phyloP scores from a whole-genome alignment of 345 rosid genomes.

The sweet orange (Citrus sinensis) region DNA sequence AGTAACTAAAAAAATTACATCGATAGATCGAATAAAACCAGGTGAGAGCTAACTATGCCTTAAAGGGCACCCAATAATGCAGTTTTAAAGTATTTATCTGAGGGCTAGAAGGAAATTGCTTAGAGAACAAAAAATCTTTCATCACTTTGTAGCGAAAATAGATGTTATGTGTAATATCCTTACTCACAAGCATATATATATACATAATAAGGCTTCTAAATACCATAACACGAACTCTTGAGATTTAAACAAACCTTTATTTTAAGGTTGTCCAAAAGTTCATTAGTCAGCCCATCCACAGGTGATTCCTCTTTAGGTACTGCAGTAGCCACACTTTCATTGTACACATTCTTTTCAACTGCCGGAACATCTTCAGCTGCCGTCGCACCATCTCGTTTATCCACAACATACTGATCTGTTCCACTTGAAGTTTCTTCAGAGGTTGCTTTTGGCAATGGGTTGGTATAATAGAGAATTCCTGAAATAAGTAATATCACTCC shows the following conservation, averaged over 20 bases:
- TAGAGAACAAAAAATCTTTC: not conserved
- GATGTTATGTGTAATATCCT: not conserved
- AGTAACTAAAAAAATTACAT: not conserved
- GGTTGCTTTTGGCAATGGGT: slow-evolving; percentile 43
- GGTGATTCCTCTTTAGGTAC: slow-evolving; percentile 30
- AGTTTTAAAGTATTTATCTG: not conserved
- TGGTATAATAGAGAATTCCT: slow-evolving; percentile 30
- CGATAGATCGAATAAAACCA: not conserved
- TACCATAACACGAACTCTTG: not conserved
- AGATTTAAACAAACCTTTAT: slow-evolving; percentile 45
- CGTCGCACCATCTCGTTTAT: slow-evolving; percentile 28
- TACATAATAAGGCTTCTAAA: not conserved
- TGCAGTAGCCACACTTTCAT: slow-evolving; percentile 22
- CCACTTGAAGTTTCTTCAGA: slow-evolving; percentile 46
- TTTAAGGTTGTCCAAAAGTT: slow-evolving; percentile 48
- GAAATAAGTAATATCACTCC: not conserved
- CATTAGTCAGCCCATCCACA: slow-evolving; percentile 30
- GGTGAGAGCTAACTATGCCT: not conserved
- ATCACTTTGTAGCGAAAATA: not conserved
- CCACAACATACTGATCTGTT: slow-evolving; percentile 31
- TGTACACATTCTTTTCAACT: slow-evolving; percentile 20
- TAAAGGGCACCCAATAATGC: not conserved
- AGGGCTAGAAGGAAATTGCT: not conserved
- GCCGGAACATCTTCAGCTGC: slow-evolving; percentile 34
- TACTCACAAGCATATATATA: not conserved